These are phyloP conservation scores for Tinospora cordifolia DNA, from an alignment of 164 flowering plant genomes.

Conservation along the genomic window DNA sequence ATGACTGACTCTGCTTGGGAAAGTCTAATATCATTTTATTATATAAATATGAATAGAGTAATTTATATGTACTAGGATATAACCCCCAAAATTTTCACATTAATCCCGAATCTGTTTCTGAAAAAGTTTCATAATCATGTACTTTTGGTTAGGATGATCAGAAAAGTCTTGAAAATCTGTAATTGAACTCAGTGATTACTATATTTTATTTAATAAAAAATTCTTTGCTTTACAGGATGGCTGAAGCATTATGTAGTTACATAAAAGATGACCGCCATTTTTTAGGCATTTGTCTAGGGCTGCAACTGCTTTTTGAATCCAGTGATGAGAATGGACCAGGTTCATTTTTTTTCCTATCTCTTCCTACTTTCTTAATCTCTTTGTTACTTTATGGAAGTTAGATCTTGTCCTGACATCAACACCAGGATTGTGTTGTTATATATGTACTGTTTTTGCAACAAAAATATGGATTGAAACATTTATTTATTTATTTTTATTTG, in stretches of 20 bases:
- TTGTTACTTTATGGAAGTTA: not conserved
- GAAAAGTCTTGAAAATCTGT: too few species aligned
- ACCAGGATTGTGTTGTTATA: not conserved
- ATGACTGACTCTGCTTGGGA: not conserved
- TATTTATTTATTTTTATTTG: not conserved
- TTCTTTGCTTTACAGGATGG: constrained; percentile 54
- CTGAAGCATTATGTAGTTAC: constrained; percentile 70
- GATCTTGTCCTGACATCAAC: not conserved
- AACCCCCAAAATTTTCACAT: not conserved
- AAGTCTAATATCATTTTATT: too few species aligned
- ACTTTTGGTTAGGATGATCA: not conserved
- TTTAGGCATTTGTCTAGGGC: constrained; percentile 95
- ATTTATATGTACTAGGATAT: not conserved
- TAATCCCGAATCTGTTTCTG: not conserved
- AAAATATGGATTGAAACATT: not conserved
- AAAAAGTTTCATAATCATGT: not conserved
- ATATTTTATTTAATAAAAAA: not conserved
- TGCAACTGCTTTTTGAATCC: constrained; percentile 88
- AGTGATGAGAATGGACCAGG: constrained; percentile 98
- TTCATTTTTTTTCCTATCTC: constrained; percentile 14
- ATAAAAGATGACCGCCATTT: constrained; percentile 86
- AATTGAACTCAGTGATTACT: not conserved
- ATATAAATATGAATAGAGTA: not conserved
- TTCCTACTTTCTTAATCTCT: not conserved
- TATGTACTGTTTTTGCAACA: not conserved